A percentile compares a stretch with the other conserved stretches of the same genome.
These are phyloP conservation scores for Alternaria panax DNA, from an alignment of 2,329 filamentous ascomycete genomes.

Conservation along the genomic window DNA sequence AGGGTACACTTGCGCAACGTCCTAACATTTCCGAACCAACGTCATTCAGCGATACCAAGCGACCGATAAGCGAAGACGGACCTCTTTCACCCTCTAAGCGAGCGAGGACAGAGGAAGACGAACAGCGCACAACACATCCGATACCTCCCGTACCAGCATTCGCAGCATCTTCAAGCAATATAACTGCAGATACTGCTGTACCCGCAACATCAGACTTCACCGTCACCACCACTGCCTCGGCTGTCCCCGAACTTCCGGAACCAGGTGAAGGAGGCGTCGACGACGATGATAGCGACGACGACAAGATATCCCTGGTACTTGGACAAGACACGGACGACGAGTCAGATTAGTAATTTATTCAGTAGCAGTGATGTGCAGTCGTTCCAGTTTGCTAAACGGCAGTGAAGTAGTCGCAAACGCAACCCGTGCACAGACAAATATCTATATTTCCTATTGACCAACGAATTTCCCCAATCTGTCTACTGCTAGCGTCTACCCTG, in stretches of 20 bases:
- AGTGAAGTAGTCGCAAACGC: conserved; percentile 17
- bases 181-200: background rate
- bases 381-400: background rate
- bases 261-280: conserved; percentile 19
- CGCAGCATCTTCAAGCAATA: background rate
- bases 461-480: background rate
- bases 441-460: background rate
- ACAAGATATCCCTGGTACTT: conserved; percentile 39
- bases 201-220: conserved; percentile 27
- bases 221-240: conserved; percentile 24
- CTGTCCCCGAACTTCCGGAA: conserved; percentile 23
- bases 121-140: conserved; percentile 4
- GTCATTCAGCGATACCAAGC: conserved; percentile 26
- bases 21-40: background rate
- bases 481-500: background rate
- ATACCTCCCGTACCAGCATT: conserved; percentile 10
- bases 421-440: conserved; percentile 9
- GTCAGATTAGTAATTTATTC: conserved; percentile 28
- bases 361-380: background rate
- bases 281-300: conserved; percentile 38
- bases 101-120: conserved; percentile 28
- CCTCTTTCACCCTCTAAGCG: conserved; percentile 41
- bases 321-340: conserved; percentile 49
- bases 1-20: background rate
- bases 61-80: conserved; percentile 30